These are phyloP conservation scores for Magnusiomyces clavatus DNA, from an alignment of 1,139 yeast genomes.

Conservation along the genomic window DNA sequence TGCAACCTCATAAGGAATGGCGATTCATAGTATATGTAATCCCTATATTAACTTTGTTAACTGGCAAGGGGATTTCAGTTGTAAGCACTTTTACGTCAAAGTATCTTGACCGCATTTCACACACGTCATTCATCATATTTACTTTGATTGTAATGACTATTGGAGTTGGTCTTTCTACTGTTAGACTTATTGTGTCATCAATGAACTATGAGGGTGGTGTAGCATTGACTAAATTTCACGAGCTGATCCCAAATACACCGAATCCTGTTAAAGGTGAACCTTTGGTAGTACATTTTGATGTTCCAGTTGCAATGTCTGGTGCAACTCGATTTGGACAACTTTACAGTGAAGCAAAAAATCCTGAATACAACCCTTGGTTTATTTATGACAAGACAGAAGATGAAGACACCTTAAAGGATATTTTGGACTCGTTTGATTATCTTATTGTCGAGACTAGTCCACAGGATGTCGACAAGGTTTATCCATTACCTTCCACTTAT, in stretches of 20 bases:
- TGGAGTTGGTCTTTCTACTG: constrained; percentile 31
- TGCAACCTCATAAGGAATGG: constrained; percentile 94
- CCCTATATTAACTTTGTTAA: constrained; percentile 60
- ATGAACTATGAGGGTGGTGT: constrained; percentile 86
- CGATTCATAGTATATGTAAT: constrained; percentile 71
- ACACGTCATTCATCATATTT: no score
- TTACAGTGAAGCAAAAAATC: constrained; percentile 20
- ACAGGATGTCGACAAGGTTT: constrained; percentile 20
- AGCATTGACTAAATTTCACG: constrained; percentile 53
- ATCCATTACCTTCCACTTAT: constrained; percentile 19
- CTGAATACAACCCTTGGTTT: constrained; percentile 29
- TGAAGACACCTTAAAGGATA: constrained; percentile 28
- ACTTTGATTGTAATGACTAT: no score
- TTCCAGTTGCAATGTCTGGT: constrained; percentile 84
- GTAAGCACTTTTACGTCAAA: no score
- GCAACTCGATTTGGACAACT: constrained; percentile 65
- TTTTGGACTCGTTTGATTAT: constrained; percentile 53
- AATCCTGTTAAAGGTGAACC: constrained; percentile 13
- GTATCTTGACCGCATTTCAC: no score
- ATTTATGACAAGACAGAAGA: constrained; percentile 72
- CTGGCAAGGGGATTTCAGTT: constrained; percentile 53
- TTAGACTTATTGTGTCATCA: constrained; percentile 57
- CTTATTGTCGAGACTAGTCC: constrained; percentile 43
- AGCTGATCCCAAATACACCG: constrained; percentile 27
- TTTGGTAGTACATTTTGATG: constrained; percentile 58